Evolutionary conservation across 2,329 filamentous ascomycete genomes (phyloP).

Genomic region (Microcyclospora tardicrescens): DNA sequence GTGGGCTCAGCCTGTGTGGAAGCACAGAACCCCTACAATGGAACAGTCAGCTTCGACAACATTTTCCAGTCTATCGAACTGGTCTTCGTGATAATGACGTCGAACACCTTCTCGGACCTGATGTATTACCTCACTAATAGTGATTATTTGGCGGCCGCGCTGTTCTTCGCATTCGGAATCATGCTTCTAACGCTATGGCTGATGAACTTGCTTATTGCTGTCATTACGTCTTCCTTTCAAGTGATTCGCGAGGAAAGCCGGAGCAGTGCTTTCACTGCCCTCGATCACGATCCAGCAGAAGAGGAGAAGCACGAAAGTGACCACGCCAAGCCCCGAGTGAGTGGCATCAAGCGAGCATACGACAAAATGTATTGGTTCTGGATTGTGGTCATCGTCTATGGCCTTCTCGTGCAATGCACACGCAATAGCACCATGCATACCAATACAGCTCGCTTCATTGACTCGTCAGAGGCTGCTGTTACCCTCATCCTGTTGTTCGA

Average conservation of each 20-base stretch:
- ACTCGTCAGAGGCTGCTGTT: constrained; percentile 58
- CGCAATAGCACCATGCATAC: constrained; percentile 64
- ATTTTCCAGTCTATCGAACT: constrained; percentile 83
- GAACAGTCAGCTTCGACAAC: constrained; percentile 89
- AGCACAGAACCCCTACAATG: constrained; percentile 63
- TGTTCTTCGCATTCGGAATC: constrained; percentile 62
- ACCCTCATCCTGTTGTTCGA: constrained; percentile 70
- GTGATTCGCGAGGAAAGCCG: constrained; percentile 95
- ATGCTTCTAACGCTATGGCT: constrained; percentile 94
- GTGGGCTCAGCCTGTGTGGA: constrained; percentile 71
- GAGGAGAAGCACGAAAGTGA: constrained; percentile 19
- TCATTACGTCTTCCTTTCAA: constrained; percentile 97
- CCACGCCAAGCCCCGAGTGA: constrained; percentile 25
- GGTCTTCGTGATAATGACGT: constrained; percentile 96
- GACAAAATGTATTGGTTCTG: constrained; percentile 64
- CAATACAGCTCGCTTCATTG: constrained; percentile 50
- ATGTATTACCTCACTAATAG: constrained; percentile 90
- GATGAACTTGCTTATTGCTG: constrained; percentile 84
- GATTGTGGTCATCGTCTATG: constrained; percentile 68
- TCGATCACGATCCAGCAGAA: constrained; percentile 40
- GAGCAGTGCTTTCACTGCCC: constrained; percentile 78
- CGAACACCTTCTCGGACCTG: constrained; percentile 88
- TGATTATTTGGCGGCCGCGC: constrained; percentile 73
- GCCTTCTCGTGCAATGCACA: constrained; percentile 64
- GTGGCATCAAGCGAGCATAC: constrained; percentile 55